Conservation (phyloP, 192 early-diverging fungal species). For the Lunasporangiospora selenospora region DNA sequence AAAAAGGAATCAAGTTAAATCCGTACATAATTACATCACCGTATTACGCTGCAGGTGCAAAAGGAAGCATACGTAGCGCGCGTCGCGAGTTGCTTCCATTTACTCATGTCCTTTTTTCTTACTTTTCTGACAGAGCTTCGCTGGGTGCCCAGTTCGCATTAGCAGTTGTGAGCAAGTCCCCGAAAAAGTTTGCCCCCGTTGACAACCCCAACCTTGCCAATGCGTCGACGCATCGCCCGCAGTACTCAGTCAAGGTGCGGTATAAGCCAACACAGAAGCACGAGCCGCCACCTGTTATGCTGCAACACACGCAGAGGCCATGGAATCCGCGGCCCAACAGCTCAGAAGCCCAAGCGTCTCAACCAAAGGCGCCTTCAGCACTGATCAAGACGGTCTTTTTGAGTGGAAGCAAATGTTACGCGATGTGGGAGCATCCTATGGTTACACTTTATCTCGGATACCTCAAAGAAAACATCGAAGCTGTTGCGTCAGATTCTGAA, state of each 20-base stretch:
- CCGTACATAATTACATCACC: too few species aligned
- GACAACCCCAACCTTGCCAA: slow-evolving; percentile 8
- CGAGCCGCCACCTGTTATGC: not conserved
- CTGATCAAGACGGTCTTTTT: slow-evolving; percentile 7
- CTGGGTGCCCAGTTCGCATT: not conserved
- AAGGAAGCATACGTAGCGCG: too few species aligned
- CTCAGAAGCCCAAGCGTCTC: not conserved
- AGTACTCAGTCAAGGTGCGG: slow-evolving; percentile 4
- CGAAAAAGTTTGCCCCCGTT: slow-evolving; percentile 4
- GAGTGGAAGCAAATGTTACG: slow-evolving; percentile 9
- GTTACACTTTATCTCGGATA: slow-evolving; percentile 5
- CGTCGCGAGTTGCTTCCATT: too few species aligned
- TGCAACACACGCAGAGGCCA: slow-evolving; percentile 9
- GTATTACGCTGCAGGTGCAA: too few species aligned
- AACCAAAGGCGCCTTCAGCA: slow-evolving; percentile 1
- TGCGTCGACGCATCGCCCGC: slow-evolving; percentile 2
- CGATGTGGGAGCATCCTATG: slow-evolving; percentile 10
- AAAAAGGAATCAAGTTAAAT: too few species aligned
- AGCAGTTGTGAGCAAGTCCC: not conserved
- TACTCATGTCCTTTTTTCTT: too few species aligned
- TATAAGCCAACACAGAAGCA: slow-evolving; percentile 8
- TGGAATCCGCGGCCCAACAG: slow-evolving; percentile 3
- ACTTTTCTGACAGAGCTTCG: slow-evolving; percentile 11
- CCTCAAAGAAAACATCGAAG: too few species aligned
- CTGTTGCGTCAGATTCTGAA: too few species aligned